Conservation (phyloP, 768 basidiomycete species). For the Mycena galopus region DNA sequence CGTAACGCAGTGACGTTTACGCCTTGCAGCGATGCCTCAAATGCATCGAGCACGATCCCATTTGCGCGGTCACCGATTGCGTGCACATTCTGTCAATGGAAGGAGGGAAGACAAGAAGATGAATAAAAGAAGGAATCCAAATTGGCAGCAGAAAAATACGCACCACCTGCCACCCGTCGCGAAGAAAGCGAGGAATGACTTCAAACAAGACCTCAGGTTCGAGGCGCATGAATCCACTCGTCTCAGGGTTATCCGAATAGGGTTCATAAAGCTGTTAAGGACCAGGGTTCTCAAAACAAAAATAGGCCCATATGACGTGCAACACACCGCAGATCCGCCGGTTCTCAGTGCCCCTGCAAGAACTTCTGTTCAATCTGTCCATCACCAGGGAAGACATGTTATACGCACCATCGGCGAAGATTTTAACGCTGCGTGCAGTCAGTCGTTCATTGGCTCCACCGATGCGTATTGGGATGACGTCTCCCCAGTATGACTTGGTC, state of each 20-base stretch:
- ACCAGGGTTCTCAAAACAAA: background rate
- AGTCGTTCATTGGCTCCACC: slow-evolving; percentile 71
- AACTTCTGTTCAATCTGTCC: background rate
- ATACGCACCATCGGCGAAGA: slow-evolving; percentile 79
- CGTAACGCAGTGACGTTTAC: slow-evolving; percentile 65
- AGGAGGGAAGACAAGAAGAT: background rate
- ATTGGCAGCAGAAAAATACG: background rate
- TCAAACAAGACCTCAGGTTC: slow-evolving; percentile 58
- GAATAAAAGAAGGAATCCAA: background rate
- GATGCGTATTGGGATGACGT: slow-evolving; percentile 65
- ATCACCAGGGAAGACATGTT: slow-evolving; percentile 29
- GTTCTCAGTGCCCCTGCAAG: slow-evolving; percentile 5
- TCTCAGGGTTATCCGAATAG: slow-evolving; percentile 69
- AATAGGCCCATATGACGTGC: background rate
- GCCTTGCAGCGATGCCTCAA: slow-evolving; percentile 69
- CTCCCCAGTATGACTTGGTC: slow-evolving; percentile 75
- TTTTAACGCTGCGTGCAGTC: slow-evolving; percentile 76
- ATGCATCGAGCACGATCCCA: slow-evolving; percentile 88
- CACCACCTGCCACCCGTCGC: slow-evolving; percentile 67
- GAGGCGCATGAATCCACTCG: slow-evolving; percentile 69
- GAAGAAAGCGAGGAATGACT: slow-evolving; percentile 63
- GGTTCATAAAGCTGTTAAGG: slow-evolving; percentile 65
- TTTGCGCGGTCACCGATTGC: slow-evolving; percentile 93
- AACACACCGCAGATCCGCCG: slow-evolving; percentile 16
- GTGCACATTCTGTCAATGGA: slow-evolving; percentile 77